Percentiles rank a stretch among this genome's conserved stretches.
Evolutionary conservation across 371 early-diverging fungal genomes (phyloP).

Genomic region (Zychaea mexicana): DNA sequence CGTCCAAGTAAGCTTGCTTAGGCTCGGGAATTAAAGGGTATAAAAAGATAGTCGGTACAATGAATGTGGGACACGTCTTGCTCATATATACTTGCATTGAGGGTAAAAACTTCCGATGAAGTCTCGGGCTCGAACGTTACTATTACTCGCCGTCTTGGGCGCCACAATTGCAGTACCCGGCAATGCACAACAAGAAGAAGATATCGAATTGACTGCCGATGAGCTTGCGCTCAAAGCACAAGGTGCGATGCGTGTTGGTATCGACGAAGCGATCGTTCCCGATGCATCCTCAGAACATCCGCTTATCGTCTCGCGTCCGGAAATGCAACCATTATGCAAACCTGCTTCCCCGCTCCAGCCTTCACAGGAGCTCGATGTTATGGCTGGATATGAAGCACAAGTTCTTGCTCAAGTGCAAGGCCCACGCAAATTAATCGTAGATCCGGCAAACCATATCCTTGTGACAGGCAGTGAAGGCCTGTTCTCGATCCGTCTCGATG

Average conservation of each 20-base stretch:
- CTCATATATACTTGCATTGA: background rate
- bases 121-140: background rate
- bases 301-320: constrained; percentile 29
- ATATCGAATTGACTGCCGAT: background rate
- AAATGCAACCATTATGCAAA: constrained; percentile 43
- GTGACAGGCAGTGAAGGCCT: constrained; percentile 30
- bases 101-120: constrained; percentile 4
- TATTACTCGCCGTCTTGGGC: background rate
- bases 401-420: constrained; percentile 29
- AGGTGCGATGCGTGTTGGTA: constrained; percentile 39
- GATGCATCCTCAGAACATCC: constrained; percentile 47
- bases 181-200: background rate
- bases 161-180: background rate
- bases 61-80: background rate
- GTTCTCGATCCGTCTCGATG: constrained; percentile 43
- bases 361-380: constrained; percentile 19
- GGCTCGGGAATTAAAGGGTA: constrained; percentile 5
- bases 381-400: constrained; percentile 38
- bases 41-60: background rate
- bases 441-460: constrained; percentile 39
- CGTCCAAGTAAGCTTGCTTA: constrained; percentile 2
- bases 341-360: constrained; percentile 22
- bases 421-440: constrained; percentile 40
- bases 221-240: constrained; percentile 26
- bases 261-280: constrained; percentile 27